A percentile compares a stretch with the other conserved stretches of the same genome.
These are phyloP conservation scores for Penicillium sp. DNA, from an alignment of 2,329 filamentous ascomycete species.

Conservation along the genomic window DNA sequence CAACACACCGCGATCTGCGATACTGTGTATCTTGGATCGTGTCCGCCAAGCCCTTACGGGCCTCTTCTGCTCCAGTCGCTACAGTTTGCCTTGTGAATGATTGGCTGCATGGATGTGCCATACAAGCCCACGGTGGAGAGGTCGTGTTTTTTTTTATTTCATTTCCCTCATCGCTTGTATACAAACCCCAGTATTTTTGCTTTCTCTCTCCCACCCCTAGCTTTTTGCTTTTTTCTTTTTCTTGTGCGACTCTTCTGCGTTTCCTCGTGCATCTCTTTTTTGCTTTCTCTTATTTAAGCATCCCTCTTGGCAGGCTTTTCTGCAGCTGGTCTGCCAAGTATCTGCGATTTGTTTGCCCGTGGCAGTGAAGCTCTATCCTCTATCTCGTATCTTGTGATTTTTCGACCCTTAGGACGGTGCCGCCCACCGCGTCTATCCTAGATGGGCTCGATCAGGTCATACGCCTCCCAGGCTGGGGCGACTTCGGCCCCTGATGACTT, in stretches of 20 bases:
- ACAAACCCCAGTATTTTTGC: conserved; percentile 2
- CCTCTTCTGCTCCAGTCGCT: conserved; percentile 9
- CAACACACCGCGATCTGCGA: neutral
- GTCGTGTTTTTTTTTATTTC: conserved; percentile 2
- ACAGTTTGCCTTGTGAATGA: neutral
- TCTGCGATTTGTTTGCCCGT: neutral
- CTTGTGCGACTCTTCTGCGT: neutral
- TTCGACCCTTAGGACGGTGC: too few species aligned
- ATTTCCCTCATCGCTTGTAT: conserved; percentile 5
- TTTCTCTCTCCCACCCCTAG: neutral
- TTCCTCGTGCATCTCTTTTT: neutral
- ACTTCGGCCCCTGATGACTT: conserved; percentile 2
- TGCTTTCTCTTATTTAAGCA: neutral
- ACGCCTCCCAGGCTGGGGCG: conserved; percentile 13
- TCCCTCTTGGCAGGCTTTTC: neutral
- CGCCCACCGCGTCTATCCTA: too few species aligned
- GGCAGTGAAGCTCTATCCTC: neutral
- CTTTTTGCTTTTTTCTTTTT: too few species aligned
- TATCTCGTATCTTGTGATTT: neutral
- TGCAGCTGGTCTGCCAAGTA: conserved; percentile 2
- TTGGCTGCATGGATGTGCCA: conserved; percentile 11
- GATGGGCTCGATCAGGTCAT: conserved; percentile 22
- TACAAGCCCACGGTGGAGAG: conserved; percentile 1
- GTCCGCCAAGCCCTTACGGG: conserved; percentile 13
- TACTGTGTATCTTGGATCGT: neutral